A percentile compares a stretch with the other conserved stretches of the same genome.
Conservation (phyloP, 2,329 filamentous ascomycete species). For the Colletotrichum phormii region DNA sequence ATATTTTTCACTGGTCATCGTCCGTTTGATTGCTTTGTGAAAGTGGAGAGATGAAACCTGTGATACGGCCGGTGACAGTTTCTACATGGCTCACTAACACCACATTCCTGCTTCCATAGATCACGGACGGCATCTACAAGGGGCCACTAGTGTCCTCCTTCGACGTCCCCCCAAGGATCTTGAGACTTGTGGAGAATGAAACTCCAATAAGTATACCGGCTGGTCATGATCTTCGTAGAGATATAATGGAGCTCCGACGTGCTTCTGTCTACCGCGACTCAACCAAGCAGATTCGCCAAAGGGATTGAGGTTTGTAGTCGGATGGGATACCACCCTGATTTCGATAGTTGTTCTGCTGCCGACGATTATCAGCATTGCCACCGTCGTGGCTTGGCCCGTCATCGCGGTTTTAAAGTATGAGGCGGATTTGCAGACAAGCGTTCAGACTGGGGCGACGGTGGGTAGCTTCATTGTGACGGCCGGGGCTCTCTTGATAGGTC, state of each 20-base stretch:
- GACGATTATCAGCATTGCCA: neutral
- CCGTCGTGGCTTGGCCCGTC: neutral
- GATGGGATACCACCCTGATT: neutral
- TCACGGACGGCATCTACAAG: neutral
- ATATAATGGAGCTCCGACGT: neutral
- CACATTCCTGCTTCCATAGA: neutral
- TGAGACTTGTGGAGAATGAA: neutral
- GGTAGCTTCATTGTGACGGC: neutral
- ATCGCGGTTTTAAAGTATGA: neutral
- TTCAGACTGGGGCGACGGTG: neutral
- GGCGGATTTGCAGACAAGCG: neutral
- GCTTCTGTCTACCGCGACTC: neutral
- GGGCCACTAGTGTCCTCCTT: neutral
- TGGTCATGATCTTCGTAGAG: neutral
- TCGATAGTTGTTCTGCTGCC: neutral
- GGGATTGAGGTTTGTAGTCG: neutral
- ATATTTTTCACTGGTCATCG: no score
- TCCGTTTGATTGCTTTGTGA: no score
- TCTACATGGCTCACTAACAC: neutral
- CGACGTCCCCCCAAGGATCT: neutral
- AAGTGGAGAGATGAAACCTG: no score
- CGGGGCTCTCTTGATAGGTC: neutral
- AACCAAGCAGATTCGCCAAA: neutral
- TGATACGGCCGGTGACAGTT: rapidly evolving
- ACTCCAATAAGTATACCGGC: neutral